Evolutionary conservation across 768 basidiomycete genomes (phyloP).

Genomic region (Cantharellus anzutake): DNA sequence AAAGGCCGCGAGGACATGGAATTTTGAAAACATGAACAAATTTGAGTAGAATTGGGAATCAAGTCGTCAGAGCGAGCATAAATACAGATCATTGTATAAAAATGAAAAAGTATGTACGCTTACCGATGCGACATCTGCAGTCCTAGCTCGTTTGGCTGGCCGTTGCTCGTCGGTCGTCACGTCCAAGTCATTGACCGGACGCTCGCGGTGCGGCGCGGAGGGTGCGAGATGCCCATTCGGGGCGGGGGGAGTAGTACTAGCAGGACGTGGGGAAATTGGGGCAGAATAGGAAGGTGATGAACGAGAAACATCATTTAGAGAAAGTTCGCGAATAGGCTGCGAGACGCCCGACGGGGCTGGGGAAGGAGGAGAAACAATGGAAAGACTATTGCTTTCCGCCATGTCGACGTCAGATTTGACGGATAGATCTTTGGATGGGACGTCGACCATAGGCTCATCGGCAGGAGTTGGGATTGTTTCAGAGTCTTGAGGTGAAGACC

Average conservation of each 20-base stretch:
- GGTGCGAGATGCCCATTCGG: background rate
- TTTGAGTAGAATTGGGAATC: background rate
- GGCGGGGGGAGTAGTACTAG: background rate
- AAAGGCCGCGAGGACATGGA: background rate
- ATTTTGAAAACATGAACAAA: background rate
- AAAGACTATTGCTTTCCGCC: background rate
- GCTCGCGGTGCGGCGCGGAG: background rate
- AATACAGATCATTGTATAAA: background rate
- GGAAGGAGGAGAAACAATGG: background rate
- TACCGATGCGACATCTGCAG: background rate
- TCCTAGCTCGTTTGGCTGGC: conserved; percentile 1
- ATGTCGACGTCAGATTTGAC: background rate
- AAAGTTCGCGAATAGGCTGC: background rate
- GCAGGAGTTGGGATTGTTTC: background rate
- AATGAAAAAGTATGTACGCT: background rate
- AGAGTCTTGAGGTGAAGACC: background rate
- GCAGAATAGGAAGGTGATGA: background rate
- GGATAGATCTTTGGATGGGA: background rate
- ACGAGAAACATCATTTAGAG: background rate
- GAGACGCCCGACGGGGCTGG: background rate
- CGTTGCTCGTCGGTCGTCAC: background rate
- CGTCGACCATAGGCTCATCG: background rate
- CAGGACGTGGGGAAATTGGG: background rate
- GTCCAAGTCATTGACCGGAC: background rate
- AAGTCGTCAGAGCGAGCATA: background rate